Evolutionary conservation across 2,329 filamentous ascomycete genomes (phyloP), one percentile per base, ranked within the genome.

Genomic region (Pestalotiopsis sp.): DNA sequence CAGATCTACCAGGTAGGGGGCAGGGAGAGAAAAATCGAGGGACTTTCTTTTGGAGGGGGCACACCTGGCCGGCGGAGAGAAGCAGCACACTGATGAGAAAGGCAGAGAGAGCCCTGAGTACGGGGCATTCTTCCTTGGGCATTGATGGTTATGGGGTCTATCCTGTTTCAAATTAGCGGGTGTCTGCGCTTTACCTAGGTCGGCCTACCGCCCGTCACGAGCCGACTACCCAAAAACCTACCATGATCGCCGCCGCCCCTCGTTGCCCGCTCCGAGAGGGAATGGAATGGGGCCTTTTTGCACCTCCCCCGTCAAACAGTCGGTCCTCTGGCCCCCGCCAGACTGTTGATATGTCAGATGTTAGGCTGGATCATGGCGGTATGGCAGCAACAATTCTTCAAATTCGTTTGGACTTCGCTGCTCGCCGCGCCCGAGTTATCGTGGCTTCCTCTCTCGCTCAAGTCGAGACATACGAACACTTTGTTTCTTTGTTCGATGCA

Each of bases 91-190:
- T 27, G 27, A 27, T 27, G 27, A 12, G 63, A 38, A 25, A 36
- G 63, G 38, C 20, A 57, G 13, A 66, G 41, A 23, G 52, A 60
- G 41, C n/a, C n/a, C 52, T 52, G 56, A 57, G 52, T 66, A 67
- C 59, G 52, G 56, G 66, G 31, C 31, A 36, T 36, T 36, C 59
- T 64, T 64, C 63, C 60, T 76, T 75, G 75, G 75, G 71, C 73
- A 75, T 73, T 73, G 73, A 73, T 72, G 72, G 74, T 71, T 70
- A 75, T 73, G 70, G 72, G 70, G 72, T 70, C 71, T 73, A 70
- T 41, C 66, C 59, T 74, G 76, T 77, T 78, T 77, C 76, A 77
- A 75, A 75, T 73, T 72, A 74, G 73, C 71, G 71, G 75, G 70
- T 70, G 67, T 68, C 69, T 66, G 63, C 52, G 60, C 74, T 74